Percentiles rank a stretch among this genome's conserved stretches.
Evolutionary conservation across 331 rosid species (phyloP).

Genomic region (Cydonia oblonga): DNA sequence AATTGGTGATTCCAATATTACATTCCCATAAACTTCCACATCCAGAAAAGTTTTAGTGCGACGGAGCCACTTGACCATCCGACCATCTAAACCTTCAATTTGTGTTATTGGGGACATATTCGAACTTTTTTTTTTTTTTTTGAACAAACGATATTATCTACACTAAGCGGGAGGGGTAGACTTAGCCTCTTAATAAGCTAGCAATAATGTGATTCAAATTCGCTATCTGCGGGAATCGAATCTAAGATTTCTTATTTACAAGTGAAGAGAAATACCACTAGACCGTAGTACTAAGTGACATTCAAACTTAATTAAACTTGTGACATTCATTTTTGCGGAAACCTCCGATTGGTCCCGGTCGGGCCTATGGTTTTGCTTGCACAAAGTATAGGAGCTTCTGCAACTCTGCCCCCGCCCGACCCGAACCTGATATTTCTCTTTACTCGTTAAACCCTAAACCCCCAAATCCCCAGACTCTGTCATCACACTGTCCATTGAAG

Average conservation of each 20-base stretch:
- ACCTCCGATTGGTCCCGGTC: background rate
- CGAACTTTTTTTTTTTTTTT: no score
- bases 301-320: background rate
- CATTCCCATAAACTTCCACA: no score
- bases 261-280: rapidly evolving
- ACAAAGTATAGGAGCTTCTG: background rate
- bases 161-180: no score
- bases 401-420: background rate
- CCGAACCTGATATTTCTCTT: background rate
- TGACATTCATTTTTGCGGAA: background rate
- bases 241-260: no score
- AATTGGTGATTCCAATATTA: background rate
- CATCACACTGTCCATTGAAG: background rate
- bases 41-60: no score
- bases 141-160: no score
- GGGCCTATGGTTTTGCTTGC: background rate
- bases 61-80: background rate
- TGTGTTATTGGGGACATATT: no score
- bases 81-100: no score
- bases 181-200: no score
- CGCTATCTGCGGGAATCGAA: no score
- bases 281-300: no score
- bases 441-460: conserved; percentile 4
- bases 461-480: background rate
- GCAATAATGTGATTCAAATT: no score